These are phyloP conservation scores for Ogataea pilisensis DNA, from an alignment of 805 yeast genomes.

Conservation along the genomic window DNA sequence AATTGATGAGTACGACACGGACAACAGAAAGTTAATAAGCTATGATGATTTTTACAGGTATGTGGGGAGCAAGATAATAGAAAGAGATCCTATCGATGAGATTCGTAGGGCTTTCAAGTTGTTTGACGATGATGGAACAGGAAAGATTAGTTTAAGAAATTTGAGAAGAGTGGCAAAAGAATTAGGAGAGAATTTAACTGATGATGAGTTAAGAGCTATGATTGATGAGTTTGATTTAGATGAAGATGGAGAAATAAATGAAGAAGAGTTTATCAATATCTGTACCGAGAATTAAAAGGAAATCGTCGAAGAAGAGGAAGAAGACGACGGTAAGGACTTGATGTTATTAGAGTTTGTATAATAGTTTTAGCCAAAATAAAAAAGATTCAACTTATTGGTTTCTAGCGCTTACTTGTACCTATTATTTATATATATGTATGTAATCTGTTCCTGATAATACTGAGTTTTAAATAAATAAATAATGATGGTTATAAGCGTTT, in stretches of 20 bases:
- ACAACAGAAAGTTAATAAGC: conserved; percentile 64
- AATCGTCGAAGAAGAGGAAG: not conserved
- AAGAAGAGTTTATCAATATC: conserved; percentile 84
- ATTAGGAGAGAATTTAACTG: conserved; percentile 85
- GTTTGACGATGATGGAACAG: conserved; percentile 85
- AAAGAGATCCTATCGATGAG: conserved; percentile 91
- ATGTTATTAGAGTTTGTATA: not conserved
- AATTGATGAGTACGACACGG: conserved; percentile 77
- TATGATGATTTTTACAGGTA: conserved; percentile 79
- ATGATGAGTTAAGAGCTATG: conserved; percentile 93
- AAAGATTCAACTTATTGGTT: no score
- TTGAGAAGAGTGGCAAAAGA: conserved; percentile 88
- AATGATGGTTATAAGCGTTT: no score
- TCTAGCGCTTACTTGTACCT: no score
- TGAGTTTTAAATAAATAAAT: no score
- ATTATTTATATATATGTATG: no score
- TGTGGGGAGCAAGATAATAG: conserved; percentile 77
- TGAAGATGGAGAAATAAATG: conserved; percentile 92
- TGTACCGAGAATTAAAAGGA: conserved; percentile 62
- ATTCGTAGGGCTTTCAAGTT: conserved; percentile 83
- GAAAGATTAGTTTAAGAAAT: conserved; percentile 77
- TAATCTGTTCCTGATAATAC: no score
- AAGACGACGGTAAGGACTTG: not conserved
- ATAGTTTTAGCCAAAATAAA: no score
- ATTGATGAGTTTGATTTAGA: conserved; percentile 95